A percentile compares a stretch with the other conserved stretches of the same genome.
These are phyloP conservation scores for Chalciporus pseudorubinellus DNA, from an alignment of 768 basidiomycete genomes.

Conservation along the genomic window DNA sequence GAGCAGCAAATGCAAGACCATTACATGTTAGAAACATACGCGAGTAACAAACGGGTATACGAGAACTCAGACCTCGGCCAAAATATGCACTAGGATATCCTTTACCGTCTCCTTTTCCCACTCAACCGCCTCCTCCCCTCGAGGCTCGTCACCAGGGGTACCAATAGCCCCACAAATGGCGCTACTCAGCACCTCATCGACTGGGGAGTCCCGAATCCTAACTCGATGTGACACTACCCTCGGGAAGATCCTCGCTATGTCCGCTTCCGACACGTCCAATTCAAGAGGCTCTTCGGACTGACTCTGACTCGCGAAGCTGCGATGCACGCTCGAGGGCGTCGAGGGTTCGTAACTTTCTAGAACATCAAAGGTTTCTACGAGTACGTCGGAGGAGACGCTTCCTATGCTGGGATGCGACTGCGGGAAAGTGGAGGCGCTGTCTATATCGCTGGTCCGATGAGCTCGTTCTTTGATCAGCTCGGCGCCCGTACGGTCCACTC, in stretches of 20 bases:
- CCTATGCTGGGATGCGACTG: conserved; percentile 16
- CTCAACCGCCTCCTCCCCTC: conserved; percentile 15
- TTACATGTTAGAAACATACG: background rate
- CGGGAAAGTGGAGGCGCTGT: conserved; percentile 17
- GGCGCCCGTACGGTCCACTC: conserved; percentile 57
- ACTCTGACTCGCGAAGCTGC: conserved; percentile 7
- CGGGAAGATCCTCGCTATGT: conserved; percentile 72
- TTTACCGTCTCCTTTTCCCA: conserved; percentile 57
- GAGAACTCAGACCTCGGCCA: conserved; percentile 35
- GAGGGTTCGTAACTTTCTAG: conserved; percentile 10
- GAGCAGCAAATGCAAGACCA: background rate
- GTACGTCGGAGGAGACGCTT: conserved; percentile 23
- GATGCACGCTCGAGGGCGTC: conserved; percentile 4
- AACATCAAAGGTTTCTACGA: conserved; percentile 16
- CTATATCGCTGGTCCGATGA: conserved; percentile 19
- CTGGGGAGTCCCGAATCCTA: conserved; percentile 63
- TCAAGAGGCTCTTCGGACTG: conserved; percentile 25
- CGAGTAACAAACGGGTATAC: background rate
- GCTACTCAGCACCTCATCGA: conserved; percentile 68
- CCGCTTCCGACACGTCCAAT: conserved; percentile 69
- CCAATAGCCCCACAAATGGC: conserved; percentile 54
- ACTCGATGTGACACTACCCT: conserved; percentile 74
- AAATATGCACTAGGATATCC: conserved; percentile 59
- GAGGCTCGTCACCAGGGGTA: conserved; percentile 15
- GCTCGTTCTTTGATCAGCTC: conserved; percentile 46